Evolutionary conservation across 352 stramenopile genomes (phyloP).

Genomic region (Pythium sp.): DNA sequence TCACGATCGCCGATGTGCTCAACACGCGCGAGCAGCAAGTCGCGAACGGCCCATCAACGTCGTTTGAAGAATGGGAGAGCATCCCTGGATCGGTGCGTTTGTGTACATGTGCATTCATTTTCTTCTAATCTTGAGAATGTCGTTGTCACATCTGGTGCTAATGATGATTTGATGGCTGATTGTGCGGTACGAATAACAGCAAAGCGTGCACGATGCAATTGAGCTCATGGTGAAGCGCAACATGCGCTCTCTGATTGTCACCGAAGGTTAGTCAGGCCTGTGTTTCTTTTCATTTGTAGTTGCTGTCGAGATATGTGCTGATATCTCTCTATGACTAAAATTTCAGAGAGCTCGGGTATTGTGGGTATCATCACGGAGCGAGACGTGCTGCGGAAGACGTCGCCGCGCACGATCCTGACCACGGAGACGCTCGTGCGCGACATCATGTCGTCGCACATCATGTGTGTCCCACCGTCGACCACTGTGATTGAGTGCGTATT

Average conservation of each 20-base stretch:
- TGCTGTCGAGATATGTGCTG: neutral
- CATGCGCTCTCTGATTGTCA: conserved; percentile 81
- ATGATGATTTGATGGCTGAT: neutral
- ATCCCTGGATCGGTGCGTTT: conserved; percentile 50
- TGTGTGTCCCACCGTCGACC: conserved; percentile 78
- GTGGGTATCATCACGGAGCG: conserved; percentile 84
- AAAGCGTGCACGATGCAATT: conserved; percentile 74
- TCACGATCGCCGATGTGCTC: conserved; percentile 76
- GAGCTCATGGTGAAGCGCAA: conserved; percentile 77
- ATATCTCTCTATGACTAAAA: neutral
- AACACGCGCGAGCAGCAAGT: conserved; percentile 53
- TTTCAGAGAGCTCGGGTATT: conserved; percentile 53
- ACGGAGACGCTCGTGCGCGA: conserved; percentile 64
- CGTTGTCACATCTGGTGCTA: neutral
- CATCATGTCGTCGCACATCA: conserved; percentile 85
- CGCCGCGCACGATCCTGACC: conserved; percentile 38
- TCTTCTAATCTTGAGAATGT: too few relatives aligned
- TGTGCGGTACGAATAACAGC: conserved; percentile 26
- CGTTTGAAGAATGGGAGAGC: conserved; percentile 81
- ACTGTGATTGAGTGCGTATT: conserved; percentile 75
- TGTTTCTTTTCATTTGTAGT: neutral
- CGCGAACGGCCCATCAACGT: conserved; percentile 24
- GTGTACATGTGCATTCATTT: too few relatives aligned
- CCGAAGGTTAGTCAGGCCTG: conserved; percentile 29
- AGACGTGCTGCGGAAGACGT: conserved; percentile 79